Base-by-base conservation (phyloP, 345 rosid species). In the Brassica carinata region DNA sequence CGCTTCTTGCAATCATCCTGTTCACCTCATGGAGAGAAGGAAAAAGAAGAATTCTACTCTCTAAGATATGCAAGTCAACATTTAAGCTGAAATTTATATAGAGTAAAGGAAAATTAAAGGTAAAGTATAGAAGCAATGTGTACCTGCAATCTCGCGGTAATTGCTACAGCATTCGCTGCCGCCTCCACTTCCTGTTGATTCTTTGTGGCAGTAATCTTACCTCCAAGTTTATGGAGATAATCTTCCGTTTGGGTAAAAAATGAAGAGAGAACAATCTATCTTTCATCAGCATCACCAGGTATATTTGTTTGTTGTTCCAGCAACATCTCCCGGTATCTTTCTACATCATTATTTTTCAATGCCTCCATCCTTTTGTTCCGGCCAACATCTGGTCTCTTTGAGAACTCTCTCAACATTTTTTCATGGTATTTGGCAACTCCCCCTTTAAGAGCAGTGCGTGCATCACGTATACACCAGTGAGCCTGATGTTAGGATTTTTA, bases 371-470 rank as follows among this genome's bases (percentile, higher is more conserved):
- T 89, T 88, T 85, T 96, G 82, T 90, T 94, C 72, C 98, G 87
- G 76, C 89, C 97, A 81, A 94, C 99, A 86, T 94, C 98, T 82
- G 89, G 92, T 81, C 90, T 92, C 87, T 96, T 96, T 0, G 98
- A 96, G 78, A 90, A 96, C 78, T 96, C 99, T 83, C 98, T 87
- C 87, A 92, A 76, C 90, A 92, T 96, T 77, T 89, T 92, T 83
- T 96, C 99, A 79, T 96, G 99, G 86, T 96, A 96, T 81, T 96
- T 96, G 62, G 98, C 99, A 79, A 96, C 98, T 76, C 99, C 99
- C 77, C 98, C 88, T 73, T 96, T 96, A 15, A 98, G 95, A 71
- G 98, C 91, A 84, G 92, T 96, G 61, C 99, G 92, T 30, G 99
- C 93, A 90, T 96, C 99, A 67, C 99, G 99, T 79, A 94, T 91